These are phyloP conservation scores for Rhexocercosporidium sp. DNA, from an alignment of 2,329 filamentous ascomycete species.

Conservation along the genomic window DNA sequence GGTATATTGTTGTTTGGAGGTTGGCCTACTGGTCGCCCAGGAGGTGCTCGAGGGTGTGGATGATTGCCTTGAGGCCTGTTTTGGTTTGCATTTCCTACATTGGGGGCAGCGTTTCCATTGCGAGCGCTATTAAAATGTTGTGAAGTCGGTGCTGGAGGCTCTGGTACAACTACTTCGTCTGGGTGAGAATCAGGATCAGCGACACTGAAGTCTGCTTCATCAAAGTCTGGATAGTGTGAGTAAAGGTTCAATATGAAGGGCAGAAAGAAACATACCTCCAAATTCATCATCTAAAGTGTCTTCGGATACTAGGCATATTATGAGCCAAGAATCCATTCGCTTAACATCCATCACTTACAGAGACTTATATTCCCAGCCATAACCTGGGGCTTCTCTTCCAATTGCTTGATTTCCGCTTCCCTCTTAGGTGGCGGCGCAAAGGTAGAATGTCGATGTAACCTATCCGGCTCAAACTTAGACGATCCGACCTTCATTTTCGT, in stretches of 20 bases:
- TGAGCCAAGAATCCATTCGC: conserved; percentile 36
- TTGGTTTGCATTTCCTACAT: conserved; percentile 32
- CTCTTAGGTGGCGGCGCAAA: conserved; percentile 47
- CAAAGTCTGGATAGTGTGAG: conserved; percentile 63
- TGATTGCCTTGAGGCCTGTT: conserved; percentile 37
- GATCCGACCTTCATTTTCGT: conserved; percentile 84
- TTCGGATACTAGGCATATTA: conserved; percentile 44
- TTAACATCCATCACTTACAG: conserved; percentile 34
- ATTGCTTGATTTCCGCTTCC: conserved; percentile 38
- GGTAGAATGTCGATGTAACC: conserved; percentile 81
- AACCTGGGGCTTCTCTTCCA: conserved; percentile 34
- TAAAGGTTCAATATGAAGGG: conserved; percentile 36
- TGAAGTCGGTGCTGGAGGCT: conserved; percentile 30
- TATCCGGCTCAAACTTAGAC: conserved; percentile 77
- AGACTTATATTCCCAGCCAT: conserved; percentile 22
- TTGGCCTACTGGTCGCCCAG: conserved; percentile 34
- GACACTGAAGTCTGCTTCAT: conserved; percentile 77
- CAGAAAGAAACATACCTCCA: conserved; percentile 54
- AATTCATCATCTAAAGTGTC: conserved; percentile 56
- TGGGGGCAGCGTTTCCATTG: conserved; percentile 27
- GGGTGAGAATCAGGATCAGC: conserved; percentile 68
- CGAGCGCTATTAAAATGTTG: conserved; percentile 29
- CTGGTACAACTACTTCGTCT: conserved; percentile 72
- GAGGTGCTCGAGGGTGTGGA: conserved; percentile 37
- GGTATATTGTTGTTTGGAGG: conserved; percentile 22